These are phyloP conservation scores for Lenwebbia sp. DNA, from an alignment of 345 rosid genomes.

Conservation along the genomic window DNA sequence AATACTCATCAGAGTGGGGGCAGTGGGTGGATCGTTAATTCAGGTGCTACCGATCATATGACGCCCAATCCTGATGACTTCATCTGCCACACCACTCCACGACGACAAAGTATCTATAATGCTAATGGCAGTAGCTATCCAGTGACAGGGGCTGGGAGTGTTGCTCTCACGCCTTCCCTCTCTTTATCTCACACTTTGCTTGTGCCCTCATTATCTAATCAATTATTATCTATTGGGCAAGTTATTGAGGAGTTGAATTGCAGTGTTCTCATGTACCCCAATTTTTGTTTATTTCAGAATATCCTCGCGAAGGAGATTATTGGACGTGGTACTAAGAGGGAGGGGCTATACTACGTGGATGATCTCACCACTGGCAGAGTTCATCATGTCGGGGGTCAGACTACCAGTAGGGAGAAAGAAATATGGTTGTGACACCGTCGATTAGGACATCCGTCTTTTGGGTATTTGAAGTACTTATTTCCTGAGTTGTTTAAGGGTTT, in stretches of 20 bases:
- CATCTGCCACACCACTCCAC: not conserved
- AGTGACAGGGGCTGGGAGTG: not conserved
- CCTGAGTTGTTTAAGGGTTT: not conserved
- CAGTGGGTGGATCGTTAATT: constrained; percentile 5
- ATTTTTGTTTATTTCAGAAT: not conserved
- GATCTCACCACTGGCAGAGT: not conserved
- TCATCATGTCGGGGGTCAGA: not conserved
- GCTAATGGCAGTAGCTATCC: not conserved
- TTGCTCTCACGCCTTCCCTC: not conserved
- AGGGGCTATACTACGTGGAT: not conserved
- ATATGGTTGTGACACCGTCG: not conserved
- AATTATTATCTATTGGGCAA: not conserved
- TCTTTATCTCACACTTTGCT: not conserved
- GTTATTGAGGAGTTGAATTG: not conserved
- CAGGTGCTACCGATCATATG: not conserved
- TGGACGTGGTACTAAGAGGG: not conserved
- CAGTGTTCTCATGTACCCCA: not conserved
- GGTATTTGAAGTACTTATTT: not conserved
- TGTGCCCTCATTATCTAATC: not conserved
- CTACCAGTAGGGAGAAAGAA: not conserved
- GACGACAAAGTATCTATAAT: not conserved
- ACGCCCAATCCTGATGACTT: not conserved
- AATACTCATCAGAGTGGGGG: too few species aligned
- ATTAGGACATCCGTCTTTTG: not conserved
- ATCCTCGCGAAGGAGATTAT: not conserved